phyloP scores from a whole-genome alignment of 441 rosid species.

The Gossypium trilobum region DNA sequence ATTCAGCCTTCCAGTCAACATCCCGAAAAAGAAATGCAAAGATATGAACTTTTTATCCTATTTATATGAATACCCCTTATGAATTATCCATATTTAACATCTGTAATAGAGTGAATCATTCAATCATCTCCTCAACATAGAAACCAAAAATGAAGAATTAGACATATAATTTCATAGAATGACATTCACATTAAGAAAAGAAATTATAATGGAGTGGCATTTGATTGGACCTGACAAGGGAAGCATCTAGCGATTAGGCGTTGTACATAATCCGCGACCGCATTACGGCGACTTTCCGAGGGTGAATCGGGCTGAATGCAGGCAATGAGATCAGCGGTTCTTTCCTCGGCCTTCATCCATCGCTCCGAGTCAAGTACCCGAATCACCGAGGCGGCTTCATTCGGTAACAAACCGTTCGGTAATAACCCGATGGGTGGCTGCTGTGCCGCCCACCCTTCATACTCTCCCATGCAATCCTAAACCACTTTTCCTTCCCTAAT shows the following conservation, averaged over 20 bases:
- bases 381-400: slow-evolving; percentile 61
- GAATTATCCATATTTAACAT: not conserved
- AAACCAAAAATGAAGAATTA: not conserved
- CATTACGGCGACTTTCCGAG: slow-evolving; percentile 76
- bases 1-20: not conserved
- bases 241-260: slow-evolving; percentile 72
- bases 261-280: slow-evolving; percentile 83
- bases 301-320: slow-evolving; percentile 59
- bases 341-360: slow-evolving; percentile 79
- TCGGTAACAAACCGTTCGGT: slow-evolving; percentile 73
- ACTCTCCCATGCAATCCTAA: slow-evolving; percentile 68
- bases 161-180: too few species aligned
- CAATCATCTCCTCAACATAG: not conserved
- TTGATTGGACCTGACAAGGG: slow-evolving; percentile 47
- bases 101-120: not conserved
- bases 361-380: slow-evolving; percentile 50
- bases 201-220: not conserved
- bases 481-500: slow-evolving; percentile 16
- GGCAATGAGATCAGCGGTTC: slow-evolving; percentile 31
- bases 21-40: not conserved
- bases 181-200: not conserved
- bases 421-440: slow-evolving; percentile 49
- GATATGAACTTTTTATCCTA: not conserved
- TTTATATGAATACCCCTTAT: too few species aligned
- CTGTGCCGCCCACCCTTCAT: slow-evolving; percentile 47